These are phyloP conservation scores for Mucor sp. DNA, from an alignment of 371 early-diverging fungal genomes.

Conservation along the genomic window DNA sequence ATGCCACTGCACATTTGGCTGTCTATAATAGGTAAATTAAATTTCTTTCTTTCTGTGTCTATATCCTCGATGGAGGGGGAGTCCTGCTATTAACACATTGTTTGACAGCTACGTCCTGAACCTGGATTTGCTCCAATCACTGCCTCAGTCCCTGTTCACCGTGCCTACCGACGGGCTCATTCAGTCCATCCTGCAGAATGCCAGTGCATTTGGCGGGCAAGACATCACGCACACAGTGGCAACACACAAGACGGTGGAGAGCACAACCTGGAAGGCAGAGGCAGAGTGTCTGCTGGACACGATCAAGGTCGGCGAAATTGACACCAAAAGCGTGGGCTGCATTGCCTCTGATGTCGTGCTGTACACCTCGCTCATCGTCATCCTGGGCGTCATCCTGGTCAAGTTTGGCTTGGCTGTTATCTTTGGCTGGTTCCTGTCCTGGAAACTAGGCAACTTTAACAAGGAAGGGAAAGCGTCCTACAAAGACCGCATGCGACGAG, in stretches of 20 bases:
- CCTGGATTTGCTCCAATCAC: slow-evolving; percentile 37
- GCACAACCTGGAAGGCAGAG: slow-evolving; percentile 30
- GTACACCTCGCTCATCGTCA: slow-evolving; percentile 54
- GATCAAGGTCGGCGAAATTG: slow-evolving; percentile 79
- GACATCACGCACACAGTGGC: slow-evolving; percentile 44
- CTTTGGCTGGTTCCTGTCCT: slow-evolving; percentile 66
- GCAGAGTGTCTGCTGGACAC: slow-evolving; percentile 66
- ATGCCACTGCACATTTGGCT: slow-evolving; percentile 50
- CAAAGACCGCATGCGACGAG: slow-evolving; percentile 52
- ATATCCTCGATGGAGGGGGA: not conserved
- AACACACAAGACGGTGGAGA: slow-evolving; percentile 13
- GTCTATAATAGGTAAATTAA: slow-evolving; percentile 73
- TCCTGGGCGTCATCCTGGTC: slow-evolving; percentile 61
- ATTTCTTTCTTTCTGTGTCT: not conserved
- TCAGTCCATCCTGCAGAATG: slow-evolving; percentile 22
- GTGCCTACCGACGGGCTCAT: slow-evolving; percentile 41
- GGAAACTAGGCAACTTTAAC: slow-evolving; percentile 44
- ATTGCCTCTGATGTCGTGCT: slow-evolving; percentile 69
- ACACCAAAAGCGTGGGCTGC: slow-evolving; percentile 71
- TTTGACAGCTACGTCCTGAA: slow-evolving; percentile 47
- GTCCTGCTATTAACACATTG: not conserved
- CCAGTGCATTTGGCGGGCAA: slow-evolving; percentile 32
- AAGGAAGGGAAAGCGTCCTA: slow-evolving; percentile 31
- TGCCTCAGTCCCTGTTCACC: slow-evolving; percentile 31
- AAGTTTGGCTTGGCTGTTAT: slow-evolving; percentile 69